These are phyloP conservation scores for Syzygium oleosum DNA, from an alignment of 345 rosid species.

Conservation along the genomic window DNA sequence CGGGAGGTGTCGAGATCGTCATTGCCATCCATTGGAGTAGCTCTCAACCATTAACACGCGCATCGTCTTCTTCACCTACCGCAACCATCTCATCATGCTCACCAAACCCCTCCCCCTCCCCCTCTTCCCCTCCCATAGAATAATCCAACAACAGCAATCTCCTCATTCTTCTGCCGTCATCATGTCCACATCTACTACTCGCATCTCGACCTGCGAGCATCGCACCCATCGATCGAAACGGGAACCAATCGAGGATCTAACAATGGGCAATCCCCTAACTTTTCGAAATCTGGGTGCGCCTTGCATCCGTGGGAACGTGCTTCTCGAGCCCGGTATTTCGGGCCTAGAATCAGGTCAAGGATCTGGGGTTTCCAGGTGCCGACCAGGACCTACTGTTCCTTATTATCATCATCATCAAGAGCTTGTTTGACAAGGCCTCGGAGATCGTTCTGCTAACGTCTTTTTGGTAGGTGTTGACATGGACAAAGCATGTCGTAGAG, in stretches of 20 bases:
- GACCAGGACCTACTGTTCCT: background rate
- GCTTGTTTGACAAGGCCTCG: background rate
- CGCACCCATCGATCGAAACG: background rate
- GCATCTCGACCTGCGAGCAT: no score
- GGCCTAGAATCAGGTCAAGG: background rate
- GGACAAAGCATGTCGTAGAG: background rate
- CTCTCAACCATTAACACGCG: background rate
- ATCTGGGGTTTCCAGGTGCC: background rate
- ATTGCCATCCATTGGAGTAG: background rate
- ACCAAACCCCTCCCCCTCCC: background rate
- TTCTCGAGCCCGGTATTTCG: background rate
- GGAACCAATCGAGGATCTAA: background rate
- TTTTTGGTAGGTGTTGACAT: background rate
- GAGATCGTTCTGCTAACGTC: background rate
- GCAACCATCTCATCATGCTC: background rate
- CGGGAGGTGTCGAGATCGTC: background rate
- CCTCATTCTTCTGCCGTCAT: background rate
- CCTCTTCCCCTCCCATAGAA: background rate
- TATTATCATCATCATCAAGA: background rate
- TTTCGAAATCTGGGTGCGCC: background rate
- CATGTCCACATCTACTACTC: background rate
- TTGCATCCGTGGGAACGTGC: background rate
- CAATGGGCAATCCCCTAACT: background rate
- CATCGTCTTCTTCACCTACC: background rate
- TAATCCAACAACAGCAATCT: background rate